Base-by-base conservation (phyloP, 2,329 filamentous ascomycete genomes). In the Pseudogymnoascus sp. region DNA sequence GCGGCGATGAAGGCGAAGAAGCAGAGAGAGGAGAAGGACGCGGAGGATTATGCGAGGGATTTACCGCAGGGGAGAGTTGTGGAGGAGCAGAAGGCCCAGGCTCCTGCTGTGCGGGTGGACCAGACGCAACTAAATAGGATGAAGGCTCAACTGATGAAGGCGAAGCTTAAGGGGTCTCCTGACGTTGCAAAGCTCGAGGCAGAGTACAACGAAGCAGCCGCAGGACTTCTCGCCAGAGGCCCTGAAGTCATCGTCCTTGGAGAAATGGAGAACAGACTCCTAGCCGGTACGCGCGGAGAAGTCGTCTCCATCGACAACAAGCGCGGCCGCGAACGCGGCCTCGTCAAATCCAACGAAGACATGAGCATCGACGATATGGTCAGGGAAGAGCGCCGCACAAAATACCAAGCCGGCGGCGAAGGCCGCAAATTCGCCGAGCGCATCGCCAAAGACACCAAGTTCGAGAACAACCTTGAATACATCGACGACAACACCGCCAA, bases 361-460 rank as follows among this genome's bases (percentile, higher is more conserved):
- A 97, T 99, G 92, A 88, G 81, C 31, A 89, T 99, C 64, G 92
- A 96, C 61, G 94, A 99, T 74, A 99, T 99, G 94, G 86, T 99
- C 15, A 86, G 91, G 29, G 92, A 97, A 74, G 94, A 99, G 75
- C 86, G 91, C 36, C 88, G 93, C 61, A 97, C 91, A 4, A 87
- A 86, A 63, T 87, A 87, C 13, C 86, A 91, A 70, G 79, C 80
- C 3, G 91, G 90, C 42, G 91, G 91, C 61, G 92, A 97, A 72
- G 90, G 90, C 1, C 80, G 87, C 68, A 85, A 90, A 3, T 83
- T 97, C 33, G 94, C 94, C 2, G 92, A 97, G 73, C 86, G 92
- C 64, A 99, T 99, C 68, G 91, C 92, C 61, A 96, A 96, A 72
- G 94, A 99, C 74, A 84, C 77, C 58, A 95, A 92, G 71, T 99